A percentile compares a stretch with the other conserved stretches of the same genome.
These are phyloP conservation scores for Trametes versicolor DNA, from an alignment of 1,284 basidiomycete genomes.

Conservation along the genomic window DNA sequence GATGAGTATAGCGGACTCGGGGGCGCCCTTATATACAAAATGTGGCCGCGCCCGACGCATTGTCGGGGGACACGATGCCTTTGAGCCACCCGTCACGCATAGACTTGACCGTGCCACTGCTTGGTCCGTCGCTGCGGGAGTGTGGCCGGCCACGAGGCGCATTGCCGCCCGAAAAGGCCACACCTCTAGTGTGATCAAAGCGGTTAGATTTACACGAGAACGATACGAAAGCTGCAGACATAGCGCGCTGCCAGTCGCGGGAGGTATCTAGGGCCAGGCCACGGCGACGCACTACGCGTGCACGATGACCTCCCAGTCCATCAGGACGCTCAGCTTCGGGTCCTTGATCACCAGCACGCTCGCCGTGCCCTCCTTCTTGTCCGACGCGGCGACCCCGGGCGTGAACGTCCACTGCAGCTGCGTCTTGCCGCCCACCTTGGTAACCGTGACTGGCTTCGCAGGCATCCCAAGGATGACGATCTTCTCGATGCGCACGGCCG, in stretches of 20 bases:
- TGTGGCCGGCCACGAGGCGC: background rate
- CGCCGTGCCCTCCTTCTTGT: constrained; percentile 67
- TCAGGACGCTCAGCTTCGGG: constrained; percentile 70
- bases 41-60: constrained; percentile 16
- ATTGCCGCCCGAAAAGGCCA: background rate
- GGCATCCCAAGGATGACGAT: constrained; percentile 81
- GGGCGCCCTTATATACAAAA: constrained; percentile 1
- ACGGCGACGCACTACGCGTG: constrained; percentile 26
- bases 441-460: constrained; percentile 69
- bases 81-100: constrained; percentile 7
- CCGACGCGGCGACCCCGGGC: constrained; percentile 57
- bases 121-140: constrained; percentile 12
- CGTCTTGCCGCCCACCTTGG: constrained; percentile 59
- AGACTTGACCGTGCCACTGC: background rate
- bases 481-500: constrained; percentile 81
- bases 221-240: constrained; percentile 11
- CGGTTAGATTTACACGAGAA: constrained; percentile 15
- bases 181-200: constrained; percentile 10
- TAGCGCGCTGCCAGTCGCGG: constrained; percentile 5
- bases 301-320: constrained; percentile 75
- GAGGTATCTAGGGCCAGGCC: background rate
- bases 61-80: constrained; percentile 11
- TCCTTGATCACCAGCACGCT: constrained; percentile 82
- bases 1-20: background rate
- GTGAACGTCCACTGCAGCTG: constrained; percentile 70